Evolutionary conservation across 2,329 filamentous ascomycete species (phyloP).

Genomic region (Fusarium subtropicale): DNA sequence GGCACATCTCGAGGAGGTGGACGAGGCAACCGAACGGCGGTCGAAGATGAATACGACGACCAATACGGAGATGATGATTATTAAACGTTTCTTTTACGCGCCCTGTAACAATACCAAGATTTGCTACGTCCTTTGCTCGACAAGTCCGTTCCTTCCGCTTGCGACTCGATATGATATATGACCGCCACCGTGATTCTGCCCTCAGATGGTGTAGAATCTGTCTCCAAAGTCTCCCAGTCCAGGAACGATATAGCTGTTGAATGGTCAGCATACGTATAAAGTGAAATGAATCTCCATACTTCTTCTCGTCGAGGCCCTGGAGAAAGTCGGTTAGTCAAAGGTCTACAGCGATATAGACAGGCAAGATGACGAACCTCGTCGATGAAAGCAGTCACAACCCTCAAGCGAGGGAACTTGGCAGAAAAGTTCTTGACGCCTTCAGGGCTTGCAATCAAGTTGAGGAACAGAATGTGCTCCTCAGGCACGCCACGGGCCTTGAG

Average conservation of each 20-base stretch:
- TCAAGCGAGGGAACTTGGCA: constrained; percentile 85
- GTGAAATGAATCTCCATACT: constrained; percentile 66
- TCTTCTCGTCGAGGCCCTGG: constrained; percentile 93
- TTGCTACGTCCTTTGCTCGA: constrained; percentile 30
- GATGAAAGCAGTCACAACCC: constrained; percentile 95
- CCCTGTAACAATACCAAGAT: constrained; percentile 38
- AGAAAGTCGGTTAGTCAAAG: constrained; percentile 33
- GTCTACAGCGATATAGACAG: constrained; percentile 11
- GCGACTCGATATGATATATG: constrained; percentile 26
- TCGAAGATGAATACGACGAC: constrained; percentile 63
- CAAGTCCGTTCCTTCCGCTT: constrained; percentile 21
- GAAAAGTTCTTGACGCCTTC: constrained; percentile 92
- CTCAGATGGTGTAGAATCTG: constrained; percentile 89
- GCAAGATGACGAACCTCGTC: constrained; percentile 70
- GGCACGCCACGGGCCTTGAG: constrained; percentile 90
- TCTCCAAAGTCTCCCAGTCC: constrained; percentile 96
- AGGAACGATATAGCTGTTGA: constrained; percentile 87
- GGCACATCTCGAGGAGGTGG: constrained; percentile 46
- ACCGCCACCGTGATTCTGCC: constrained; percentile 19
- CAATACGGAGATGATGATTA: constrained; percentile 67
- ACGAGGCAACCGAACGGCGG: constrained; percentile 44
- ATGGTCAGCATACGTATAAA: constrained; percentile 51
- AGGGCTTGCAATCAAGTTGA: constrained; percentile 97
- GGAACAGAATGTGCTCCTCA: constrained; percentile 93
- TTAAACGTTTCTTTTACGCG: constrained; percentile 51